Percentiles rank a stretch among this genome's conserved stretches.
phyloP scores from a whole-genome alignment of 306 rosid genomes.

The Dryas octopetala region DNA sequence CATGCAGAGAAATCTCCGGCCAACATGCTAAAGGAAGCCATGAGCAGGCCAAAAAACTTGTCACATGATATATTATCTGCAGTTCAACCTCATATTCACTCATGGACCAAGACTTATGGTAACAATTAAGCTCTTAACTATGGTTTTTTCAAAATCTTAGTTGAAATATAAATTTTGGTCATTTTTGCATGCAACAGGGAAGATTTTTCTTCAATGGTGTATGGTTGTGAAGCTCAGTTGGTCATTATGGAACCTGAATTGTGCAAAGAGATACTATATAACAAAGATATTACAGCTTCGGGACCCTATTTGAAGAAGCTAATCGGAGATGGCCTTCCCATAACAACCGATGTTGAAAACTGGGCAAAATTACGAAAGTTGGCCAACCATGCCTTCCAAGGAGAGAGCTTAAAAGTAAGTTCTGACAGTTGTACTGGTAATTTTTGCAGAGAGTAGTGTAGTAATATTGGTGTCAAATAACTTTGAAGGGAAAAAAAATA shows the following conservation, averaged over 20 bases:
- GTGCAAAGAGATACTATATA: slow-evolving; percentile 30
- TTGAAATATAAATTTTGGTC: not conserved
- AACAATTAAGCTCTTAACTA: not conserved
- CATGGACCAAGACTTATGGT: slow-evolving; percentile 16
- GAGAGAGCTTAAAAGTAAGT: no score
- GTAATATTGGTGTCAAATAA: no score
- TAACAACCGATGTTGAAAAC: no score
- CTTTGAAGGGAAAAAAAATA: no score
- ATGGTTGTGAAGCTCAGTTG: slow-evolving; percentile 24
- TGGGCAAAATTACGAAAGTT: no score
- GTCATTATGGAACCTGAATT: slow-evolving; percentile 30
- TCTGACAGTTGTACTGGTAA: no score
- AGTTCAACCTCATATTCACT: slow-evolving; percentile 25
- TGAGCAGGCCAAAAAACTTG: slow-evolving; percentile 5
- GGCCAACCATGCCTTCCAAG: no score
- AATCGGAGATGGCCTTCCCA: no score
- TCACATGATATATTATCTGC: slow-evolving; percentile 15
- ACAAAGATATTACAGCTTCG: slow-evolving; percentile 15
- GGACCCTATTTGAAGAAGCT: no score
- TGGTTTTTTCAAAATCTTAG: not conserved
- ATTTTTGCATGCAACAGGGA: slow-evolving; percentile 20
- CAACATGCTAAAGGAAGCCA: slow-evolving; percentile 19
- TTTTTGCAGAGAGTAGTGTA: no score
- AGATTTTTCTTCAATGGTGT: slow-evolving; percentile 30
- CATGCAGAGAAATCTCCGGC: slow-evolving; percentile 18